Percentiles rank a stretch among this genome's conserved stretches.
These are phyloP conservation scores for Fusarium armeniacum DNA, from an alignment of 2,329 filamentous ascomycete species.

Conservation along the genomic window DNA sequence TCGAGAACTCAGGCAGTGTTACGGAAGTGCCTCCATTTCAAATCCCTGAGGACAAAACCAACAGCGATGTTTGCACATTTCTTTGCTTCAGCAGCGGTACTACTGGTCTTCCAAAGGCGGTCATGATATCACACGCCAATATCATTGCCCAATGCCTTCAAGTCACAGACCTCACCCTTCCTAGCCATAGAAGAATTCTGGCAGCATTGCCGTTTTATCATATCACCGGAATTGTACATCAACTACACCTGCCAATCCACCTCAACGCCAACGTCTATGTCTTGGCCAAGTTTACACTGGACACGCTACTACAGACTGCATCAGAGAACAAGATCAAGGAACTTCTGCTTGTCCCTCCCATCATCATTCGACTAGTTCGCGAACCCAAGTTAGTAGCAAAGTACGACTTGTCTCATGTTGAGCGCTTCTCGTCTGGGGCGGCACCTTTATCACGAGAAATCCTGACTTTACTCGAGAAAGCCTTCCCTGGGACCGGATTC, in stretches of 20 bases:
- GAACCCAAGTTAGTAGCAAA: conserved; percentile 3
- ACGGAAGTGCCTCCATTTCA: not conserved
- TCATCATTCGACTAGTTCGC: conserved; percentile 2
- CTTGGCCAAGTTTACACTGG: conserved; percentile 7
- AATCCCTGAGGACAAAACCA: conserved; percentile 7
- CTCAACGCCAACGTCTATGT: not conserved
- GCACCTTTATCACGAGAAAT: conserved; percentile 36
- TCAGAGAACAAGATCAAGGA: not conserved
- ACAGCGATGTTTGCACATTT: conserved; percentile 26
- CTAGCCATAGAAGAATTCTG: conserved; percentile 26
- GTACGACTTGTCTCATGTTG: conserved; percentile 33
- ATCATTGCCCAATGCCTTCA: conserved; percentile 43
- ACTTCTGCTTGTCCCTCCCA: conserved; percentile 3
- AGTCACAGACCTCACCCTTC: conserved; percentile 12
- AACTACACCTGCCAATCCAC: conserved; percentile 5
- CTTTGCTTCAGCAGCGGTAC: conserved; percentile 47
- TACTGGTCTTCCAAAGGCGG: conserved; percentile 44
- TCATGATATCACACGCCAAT: conserved; percentile 46
- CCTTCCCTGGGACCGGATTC: conserved; percentile 33
- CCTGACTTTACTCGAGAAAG: conserved; percentile 15
- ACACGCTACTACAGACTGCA: not conserved
- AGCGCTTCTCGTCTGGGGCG: conserved; percentile 32
- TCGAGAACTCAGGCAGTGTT: not conserved
- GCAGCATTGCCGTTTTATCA: conserved; percentile 49
- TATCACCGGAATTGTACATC: conserved; percentile 32